Percentiles rank a stretch among this genome's conserved stretches.
These are phyloP conservation scores for Trypanosoma scelopori DNA, from an alignment of 208 protist genomes.

Conservation along the genomic window DNA sequence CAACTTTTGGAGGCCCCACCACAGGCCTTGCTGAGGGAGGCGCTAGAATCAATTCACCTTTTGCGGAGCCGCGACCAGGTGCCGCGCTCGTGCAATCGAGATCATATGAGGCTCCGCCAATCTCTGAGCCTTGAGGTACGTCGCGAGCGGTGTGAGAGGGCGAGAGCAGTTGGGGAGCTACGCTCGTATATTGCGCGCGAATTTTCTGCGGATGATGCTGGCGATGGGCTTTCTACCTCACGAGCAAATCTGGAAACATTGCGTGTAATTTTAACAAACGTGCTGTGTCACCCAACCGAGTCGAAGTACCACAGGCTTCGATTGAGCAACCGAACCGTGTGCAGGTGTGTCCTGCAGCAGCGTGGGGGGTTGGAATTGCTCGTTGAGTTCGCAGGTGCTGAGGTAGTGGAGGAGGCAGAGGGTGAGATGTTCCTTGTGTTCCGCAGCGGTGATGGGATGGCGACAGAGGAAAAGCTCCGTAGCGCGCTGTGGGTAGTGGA, in stretches of 20 bases:
- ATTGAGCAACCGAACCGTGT: slow-evolving; percentile 34
- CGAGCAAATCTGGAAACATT: slow-evolving; percentile 23
- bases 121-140: slow-evolving; percentile 40
- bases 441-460: neutral
- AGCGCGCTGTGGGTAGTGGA: slow-evolving; percentile 10
- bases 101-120: slow-evolving; percentile 21
- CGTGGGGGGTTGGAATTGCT: slow-evolving; percentile 63
- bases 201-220: slow-evolving; percentile 60
- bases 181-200: slow-evolving; percentile 35
- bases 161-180: slow-evolving; percentile 31
- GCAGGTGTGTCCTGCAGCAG: slow-evolving; percentile 54
- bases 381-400: slow-evolving; percentile 35
- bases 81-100: neutral
- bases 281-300: slow-evolving; percentile 3
- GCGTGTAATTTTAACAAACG: slow-evolving; percentile 19
- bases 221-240: slow-evolving; percentile 55
- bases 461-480: slow-evolving; percentile 12
- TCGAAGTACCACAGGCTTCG: slow-evolving; percentile 27
- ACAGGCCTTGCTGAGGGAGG: slow-evolving; percentile 25
- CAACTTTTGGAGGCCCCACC: slow-evolving; percentile 9
- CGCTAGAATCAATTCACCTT: slow-evolving; percentile 22
- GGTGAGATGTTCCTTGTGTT: slow-evolving; percentile 14
- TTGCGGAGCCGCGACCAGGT: slow-evolving; percentile 18
- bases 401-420: slow-evolving; percentile 17
- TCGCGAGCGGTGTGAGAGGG: slow-evolving; percentile 40